Conservation (phyloP, 108 stramenopile genomes). For the Skeletonema potamos region DNA sequence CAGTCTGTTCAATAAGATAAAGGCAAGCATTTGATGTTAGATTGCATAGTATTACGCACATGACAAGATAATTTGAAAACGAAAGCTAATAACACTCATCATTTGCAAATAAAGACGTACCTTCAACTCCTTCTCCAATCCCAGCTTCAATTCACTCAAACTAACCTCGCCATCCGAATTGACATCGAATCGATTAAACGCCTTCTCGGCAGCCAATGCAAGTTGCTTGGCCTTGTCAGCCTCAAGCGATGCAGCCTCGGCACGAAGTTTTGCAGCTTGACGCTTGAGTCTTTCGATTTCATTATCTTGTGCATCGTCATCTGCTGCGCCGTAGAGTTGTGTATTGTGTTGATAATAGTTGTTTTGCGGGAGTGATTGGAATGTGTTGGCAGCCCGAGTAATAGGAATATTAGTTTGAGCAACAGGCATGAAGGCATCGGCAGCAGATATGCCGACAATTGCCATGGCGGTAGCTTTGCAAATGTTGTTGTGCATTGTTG, state of each 20-base stretch:
- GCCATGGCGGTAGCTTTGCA: neutral
- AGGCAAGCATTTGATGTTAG: no score
- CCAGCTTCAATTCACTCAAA: conserved; percentile 70
- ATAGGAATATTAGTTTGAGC: neutral
- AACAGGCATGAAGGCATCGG: neutral
- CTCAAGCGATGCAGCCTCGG: conserved; percentile 81
- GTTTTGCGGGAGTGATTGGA: neutral
- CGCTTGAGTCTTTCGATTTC: conserved; percentile 75
- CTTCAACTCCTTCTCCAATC: conserved; percentile 78
- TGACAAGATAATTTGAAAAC: no score
- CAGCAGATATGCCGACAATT: neutral
- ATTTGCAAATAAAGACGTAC: conserved; percentile 15
- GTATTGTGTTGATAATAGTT: neutral
- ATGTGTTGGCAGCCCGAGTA: neutral
- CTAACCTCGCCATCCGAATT: conserved; percentile 78
- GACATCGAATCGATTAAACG: conserved; percentile 77
- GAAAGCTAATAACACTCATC: no score
- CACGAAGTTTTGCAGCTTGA: conserved; percentile 78
- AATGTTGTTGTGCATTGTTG: neutral
- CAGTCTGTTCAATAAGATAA: conserved; percentile 36
- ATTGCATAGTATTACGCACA: neutral
- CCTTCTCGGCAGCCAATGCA: conserved; percentile 67
- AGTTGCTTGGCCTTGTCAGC: conserved; percentile 73
- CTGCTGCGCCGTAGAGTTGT: neutral
- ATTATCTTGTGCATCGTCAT: conserved; percentile 46